Evolutionary conservation across 2,329 filamentous ascomycete genomes (phyloP).

Genomic region (Phaeosphaeria sp.): DNA sequence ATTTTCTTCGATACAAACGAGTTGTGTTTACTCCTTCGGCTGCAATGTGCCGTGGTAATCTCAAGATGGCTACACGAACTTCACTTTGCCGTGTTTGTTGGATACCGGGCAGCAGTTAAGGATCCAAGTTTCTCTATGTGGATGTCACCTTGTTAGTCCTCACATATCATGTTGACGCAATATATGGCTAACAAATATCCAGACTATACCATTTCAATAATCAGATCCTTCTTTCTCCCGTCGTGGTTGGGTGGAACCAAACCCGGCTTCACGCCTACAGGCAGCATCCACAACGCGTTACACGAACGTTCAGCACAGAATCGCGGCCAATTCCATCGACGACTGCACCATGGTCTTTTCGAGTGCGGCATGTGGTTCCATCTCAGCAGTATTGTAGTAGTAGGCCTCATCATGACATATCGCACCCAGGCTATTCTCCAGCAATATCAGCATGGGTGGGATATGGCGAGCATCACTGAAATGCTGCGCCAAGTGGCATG

Average conservation of each 20-base stretch:
- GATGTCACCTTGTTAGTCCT: constrained; percentile 12
- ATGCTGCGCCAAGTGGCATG: too few relatives aligned
- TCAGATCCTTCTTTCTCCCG: constrained; percentile 12
- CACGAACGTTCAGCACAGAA: constrained; percentile 9
- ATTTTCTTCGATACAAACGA: not conserved
- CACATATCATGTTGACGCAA: too few relatives aligned
- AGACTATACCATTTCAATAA: constrained; percentile 14
- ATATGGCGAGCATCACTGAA: too few relatives aligned
- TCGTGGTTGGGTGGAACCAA: constrained; percentile 11
- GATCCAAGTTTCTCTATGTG: constrained; percentile 11
- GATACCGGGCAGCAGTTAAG: constrained; percentile 10
- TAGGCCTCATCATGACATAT: too few relatives aligned
- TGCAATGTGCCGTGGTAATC: constrained; percentile 7
- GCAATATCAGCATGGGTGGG: too few relatives aligned
- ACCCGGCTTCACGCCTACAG: constrained; percentile 9
- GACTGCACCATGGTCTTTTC: not conserved
- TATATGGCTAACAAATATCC: not conserved
- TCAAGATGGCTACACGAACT: constrained; percentile 10
- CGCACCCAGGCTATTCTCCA: too few relatives aligned
- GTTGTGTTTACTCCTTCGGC: constrained; percentile 5
- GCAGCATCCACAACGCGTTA: constrained; percentile 7
- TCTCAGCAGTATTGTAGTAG: too few relatives aligned
- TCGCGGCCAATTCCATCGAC: constrained; percentile 7
- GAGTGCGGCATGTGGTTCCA: too few relatives aligned
- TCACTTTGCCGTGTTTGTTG: constrained; percentile 10